These are phyloP conservation scores for Cyclocybe cylindracea DNA, from an alignment of 768 basidiomycete genomes.

Conservation along the genomic window DNA sequence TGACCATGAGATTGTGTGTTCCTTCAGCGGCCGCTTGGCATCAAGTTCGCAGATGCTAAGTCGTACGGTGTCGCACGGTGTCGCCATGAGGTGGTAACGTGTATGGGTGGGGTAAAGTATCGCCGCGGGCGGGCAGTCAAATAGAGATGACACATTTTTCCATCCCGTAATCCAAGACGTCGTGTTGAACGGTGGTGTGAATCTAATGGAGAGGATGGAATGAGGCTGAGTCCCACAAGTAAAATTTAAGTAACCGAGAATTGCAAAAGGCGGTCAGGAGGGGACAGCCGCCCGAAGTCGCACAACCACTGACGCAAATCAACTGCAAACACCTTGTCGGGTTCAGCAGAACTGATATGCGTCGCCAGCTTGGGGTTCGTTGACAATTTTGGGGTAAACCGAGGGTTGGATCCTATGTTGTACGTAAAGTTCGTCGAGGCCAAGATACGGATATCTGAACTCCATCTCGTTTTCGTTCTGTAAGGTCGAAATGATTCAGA, in stretches of 20 bases:
- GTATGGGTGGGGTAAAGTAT: constrained; percentile 24
- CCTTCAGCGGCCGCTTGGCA: constrained; percentile 21
- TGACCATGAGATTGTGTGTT: constrained; percentile 20
- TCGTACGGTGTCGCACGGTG: constrained; percentile 13
- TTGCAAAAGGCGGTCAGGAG: constrained; percentile 25
- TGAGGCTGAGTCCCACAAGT: background rate
- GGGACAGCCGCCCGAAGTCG: constrained; percentile 26
- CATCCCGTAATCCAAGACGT: constrained; percentile 30
- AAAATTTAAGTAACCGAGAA: constrained; percentile 13
- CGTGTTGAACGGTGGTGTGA: constrained; percentile 22
- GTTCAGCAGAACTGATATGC: constrained; percentile 23
- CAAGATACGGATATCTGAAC: constrained; percentile 26
- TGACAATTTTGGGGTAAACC: constrained; percentile 17
- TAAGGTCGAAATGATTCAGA: background rate
- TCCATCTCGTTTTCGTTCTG: constrained; percentile 15
- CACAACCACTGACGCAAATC: constrained; percentile 27
- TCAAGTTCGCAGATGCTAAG: constrained; percentile 25
- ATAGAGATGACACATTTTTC: constrained; percentile 24
- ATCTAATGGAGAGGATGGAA: constrained; percentile 11
- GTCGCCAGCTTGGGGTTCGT: constrained; percentile 25
- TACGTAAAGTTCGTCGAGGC: constrained; percentile 24
- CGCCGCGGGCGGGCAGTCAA: constrained; percentile 22
- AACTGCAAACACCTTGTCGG: constrained; percentile 20
- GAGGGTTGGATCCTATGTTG: constrained; percentile 16
- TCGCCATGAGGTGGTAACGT: constrained; percentile 19